Base-by-base conservation (phyloP, 2,329 filamentous ascomycete genomes). In the Seiridium cupressi region DNA sequence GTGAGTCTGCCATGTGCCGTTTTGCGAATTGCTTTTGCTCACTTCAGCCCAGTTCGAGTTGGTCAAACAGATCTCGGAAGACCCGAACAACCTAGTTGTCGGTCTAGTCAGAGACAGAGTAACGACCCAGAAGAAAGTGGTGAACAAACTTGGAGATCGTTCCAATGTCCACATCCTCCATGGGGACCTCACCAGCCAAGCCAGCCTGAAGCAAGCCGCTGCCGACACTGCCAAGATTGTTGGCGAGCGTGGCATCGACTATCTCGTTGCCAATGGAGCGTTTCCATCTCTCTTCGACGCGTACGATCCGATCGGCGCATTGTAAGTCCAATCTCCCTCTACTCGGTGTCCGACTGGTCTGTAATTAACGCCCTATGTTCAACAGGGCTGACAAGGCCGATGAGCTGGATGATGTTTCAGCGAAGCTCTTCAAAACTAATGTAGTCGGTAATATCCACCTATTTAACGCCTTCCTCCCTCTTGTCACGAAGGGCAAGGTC, bases 261-360 rank as follows among this genome's bases (percentile, higher is more conserved):
- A 55, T 26, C 53, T 55, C 6, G 36, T 55, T 44, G 53, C 53
- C 53, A 55, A 55, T 66, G 64, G 65, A 63, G 67, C 71, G 1
- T 67, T 61, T 3, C 63, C 67, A 18, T 62, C 66, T 9, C 62
- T 68, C 4, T 62, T 72, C 11, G 65, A 68, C n/a, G 73, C 76
- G n/a, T 26, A 36, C 18, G 49, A 9, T 11, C 49, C 53, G 3
- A 74, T 73, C 0, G 71, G 72, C 3, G 74, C 75, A 10, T 67
- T 70, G 54, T 62, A 86, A 5, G 83, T 86, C 68, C 81, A 81
- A 61, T 67, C 86, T 4, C 80, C 56, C 83, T 74, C 1, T 82
- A 67, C 1, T 64, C 71, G 3, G 61, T 78, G 10, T 63, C 72
- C 1, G n/a, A 63, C 0, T 71, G 65, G 35, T 73, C 74, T 40